A percentile compares a stretch with the other conserved stretches of the same genome.
phyloP scores from a whole-genome alignment of 176 grass and related monocot species.

The Rhynchospora pubera region DNA sequence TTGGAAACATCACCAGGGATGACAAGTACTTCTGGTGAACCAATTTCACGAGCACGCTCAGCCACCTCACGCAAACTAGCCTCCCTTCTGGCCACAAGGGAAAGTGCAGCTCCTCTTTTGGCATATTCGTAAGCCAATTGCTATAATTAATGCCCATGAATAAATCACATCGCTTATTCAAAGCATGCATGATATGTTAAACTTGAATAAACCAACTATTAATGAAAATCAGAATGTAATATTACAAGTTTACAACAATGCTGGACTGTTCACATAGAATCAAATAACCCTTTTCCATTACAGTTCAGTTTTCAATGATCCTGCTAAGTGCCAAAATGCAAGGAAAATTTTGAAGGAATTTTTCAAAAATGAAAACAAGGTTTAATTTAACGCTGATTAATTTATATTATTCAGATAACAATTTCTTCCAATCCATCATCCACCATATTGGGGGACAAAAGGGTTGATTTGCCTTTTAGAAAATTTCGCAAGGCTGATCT shows the following conservation, averaged over 20 bases:
- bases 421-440: no score
- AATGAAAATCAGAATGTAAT: not conserved
- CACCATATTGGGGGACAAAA: not conserved
- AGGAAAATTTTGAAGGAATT: not conserved
- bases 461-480: not conserved
- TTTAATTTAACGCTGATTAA: no score
- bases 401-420: no score
- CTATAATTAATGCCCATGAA: conserved; percentile 7
- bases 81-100: conserved; percentile 39
- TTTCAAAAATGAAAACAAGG: no score
- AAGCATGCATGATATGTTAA: not conserved
- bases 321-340: not conserved
- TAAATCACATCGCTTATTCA: not conserved
- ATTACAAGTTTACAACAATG: no score
- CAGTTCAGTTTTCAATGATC: not conserved
- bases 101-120: conserved; percentile 32
- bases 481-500: not conserved
- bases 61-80: conserved; percentile 37
- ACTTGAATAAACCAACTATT: not conserved
- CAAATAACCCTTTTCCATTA: not conserved
- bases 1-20: conserved; percentile 31
- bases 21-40: conserved; percentile 42
- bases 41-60: not conserved
- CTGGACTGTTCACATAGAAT: not conserved
- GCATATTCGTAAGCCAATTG: conserved; percentile 68